A percentile compares a stretch with the other conserved stretches of the same genome.
These are phyloP conservation scores for Geotrichum ghanense DNA, from an alignment of 805 yeast genomes.

Conservation along the genomic window DNA sequence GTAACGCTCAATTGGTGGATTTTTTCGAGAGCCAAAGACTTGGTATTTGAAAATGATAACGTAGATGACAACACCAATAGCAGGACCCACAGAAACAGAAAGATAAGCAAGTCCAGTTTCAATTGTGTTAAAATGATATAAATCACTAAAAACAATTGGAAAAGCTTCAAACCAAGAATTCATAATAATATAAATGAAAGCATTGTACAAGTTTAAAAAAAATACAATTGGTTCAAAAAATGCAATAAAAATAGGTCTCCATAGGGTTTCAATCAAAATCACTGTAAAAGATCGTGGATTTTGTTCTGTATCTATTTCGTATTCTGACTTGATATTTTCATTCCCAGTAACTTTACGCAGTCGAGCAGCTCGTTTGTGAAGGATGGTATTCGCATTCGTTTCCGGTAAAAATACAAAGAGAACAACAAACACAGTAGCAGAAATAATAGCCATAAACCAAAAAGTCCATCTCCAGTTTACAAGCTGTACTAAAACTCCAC, in stretches of 20 bases:
- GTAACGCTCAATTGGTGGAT: constrained; percentile 9
- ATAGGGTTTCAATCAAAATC: constrained; percentile 10
- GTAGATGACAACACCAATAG: constrained; percentile 23
- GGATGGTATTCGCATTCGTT: constrained; percentile 34
- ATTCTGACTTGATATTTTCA: constrained; percentile 32
- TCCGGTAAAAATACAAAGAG: constrained; percentile 38
- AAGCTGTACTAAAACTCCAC: constrained; percentile 36
- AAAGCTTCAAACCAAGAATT: constrained; percentile 48
- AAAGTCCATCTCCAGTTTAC: constrained; percentile 45
- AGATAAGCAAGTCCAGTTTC: constrained; percentile 36
- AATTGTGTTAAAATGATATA: constrained; percentile 33
- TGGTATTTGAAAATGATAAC: background rate
- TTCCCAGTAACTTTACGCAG: constrained; percentile 38
- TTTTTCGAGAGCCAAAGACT: background rate
- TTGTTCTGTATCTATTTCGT: constrained; percentile 23
- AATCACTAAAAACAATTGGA: constrained; percentile 37
- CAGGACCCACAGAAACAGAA: constrained; percentile 33
- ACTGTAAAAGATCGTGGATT: constrained; percentile 2
- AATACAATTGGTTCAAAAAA: constrained; percentile 41
- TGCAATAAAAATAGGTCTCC: constrained; percentile 33
- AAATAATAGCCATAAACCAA: constrained; percentile 32
- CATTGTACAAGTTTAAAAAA: constrained; percentile 36
- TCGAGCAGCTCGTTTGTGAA: constrained; percentile 38
- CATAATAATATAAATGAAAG: constrained; percentile 36
- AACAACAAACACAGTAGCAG: constrained; percentile 28